Base-by-base conservation (phyloP, 176 grass and related monocot genomes). In the Zoysia pacifica region DNA sequence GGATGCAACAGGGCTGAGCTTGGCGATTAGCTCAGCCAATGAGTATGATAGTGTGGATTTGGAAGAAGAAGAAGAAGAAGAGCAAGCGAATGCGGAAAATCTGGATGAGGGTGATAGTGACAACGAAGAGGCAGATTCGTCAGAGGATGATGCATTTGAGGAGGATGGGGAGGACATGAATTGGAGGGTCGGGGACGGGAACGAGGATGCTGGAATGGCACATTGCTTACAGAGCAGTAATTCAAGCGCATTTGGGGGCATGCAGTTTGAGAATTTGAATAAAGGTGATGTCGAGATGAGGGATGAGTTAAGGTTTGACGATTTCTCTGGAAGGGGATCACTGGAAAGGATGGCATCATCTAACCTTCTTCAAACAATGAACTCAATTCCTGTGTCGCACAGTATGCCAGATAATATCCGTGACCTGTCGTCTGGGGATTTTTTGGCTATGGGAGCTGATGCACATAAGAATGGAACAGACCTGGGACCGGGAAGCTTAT, bases 251-350 rank as follows among this genome's bases (percentile, higher is more conserved):
- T 88, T 86, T 72, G 68, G 84, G 15, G 45, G 40, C 72, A 86
- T 97, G 90, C 76, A 89, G 83, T 99, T 99, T 77, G 93, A 95
- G 65, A 93, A 92, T 80, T 88, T 99, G 89, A 91, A 82, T 83
- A 90, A 88, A 84, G 83, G 58, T 40, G 72, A 90, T 64, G 81
- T n/a, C 43, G 90, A 84, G 40, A 93, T 77, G 77, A 92, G 87
- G 42, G 86, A 79, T 81, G 92, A 81, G 16, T 61, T 76, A 15
- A 80, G 69, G 55, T 86, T 85, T 64, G 74, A 75, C 46, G 87
- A 91, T 85, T 84, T 91, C 53, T 70, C 91, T 50, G 86, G 12
- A 44, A 94, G 86, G 60, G 62, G 19, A 53, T 91, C 90, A n/a
- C 87, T 93, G 78, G 87, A 92, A 70, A 91, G 95, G 65, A 83